phyloP scores from a whole-genome alignment of 2,329 filamentous ascomycete species.

The Exophiala sp. region DNA sequence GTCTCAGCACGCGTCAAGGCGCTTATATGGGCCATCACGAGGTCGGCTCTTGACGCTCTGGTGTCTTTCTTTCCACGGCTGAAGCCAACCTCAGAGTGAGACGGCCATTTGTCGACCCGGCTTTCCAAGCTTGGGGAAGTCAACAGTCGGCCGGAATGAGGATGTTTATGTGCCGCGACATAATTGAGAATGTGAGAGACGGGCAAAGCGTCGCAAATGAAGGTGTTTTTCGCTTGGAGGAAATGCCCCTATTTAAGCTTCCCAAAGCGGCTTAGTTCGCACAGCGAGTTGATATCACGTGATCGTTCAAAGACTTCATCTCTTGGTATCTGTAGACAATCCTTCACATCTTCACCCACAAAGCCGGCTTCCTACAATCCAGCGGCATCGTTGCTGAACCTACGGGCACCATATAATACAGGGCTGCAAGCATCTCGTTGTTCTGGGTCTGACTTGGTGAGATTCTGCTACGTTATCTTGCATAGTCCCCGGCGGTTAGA shows the following conservation, averaged over 20 bases:
- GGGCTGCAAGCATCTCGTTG: too few relatives aligned
- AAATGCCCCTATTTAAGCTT: too few relatives aligned
- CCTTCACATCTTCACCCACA: too few relatives aligned
- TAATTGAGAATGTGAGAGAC: too few relatives aligned
- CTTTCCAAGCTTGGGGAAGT: too few relatives aligned
- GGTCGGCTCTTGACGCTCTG: conserved; percentile 10
- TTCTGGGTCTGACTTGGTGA: not conserved
- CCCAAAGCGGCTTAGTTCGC: not conserved
- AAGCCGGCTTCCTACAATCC: too few relatives aligned
- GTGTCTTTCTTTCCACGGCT: not conserved
- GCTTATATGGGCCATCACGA: conserved; percentile 22
- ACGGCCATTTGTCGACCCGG: conserved; percentile 3
- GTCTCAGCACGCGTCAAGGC: conserved; percentile 1
- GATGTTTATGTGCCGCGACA: not conserved
- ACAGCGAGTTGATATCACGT: not conserved
- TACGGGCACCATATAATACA: too few relatives aligned
- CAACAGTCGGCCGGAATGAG: too few relatives aligned
- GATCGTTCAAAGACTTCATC: not conserved
- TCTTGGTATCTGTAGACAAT: too few relatives aligned
- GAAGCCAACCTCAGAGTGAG: conserved; percentile 9
- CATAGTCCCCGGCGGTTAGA: not conserved
- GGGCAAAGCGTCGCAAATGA: too few relatives aligned
- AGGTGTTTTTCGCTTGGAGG: not conserved
- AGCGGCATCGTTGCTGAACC: too few relatives aligned
- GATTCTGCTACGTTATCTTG: not conserved